Evolutionary conservation across 1,284 basidiomycete species (phyloP), one percentile per base, ranked within the genome.

Genomic region (Ustilago nuda): DNA sequence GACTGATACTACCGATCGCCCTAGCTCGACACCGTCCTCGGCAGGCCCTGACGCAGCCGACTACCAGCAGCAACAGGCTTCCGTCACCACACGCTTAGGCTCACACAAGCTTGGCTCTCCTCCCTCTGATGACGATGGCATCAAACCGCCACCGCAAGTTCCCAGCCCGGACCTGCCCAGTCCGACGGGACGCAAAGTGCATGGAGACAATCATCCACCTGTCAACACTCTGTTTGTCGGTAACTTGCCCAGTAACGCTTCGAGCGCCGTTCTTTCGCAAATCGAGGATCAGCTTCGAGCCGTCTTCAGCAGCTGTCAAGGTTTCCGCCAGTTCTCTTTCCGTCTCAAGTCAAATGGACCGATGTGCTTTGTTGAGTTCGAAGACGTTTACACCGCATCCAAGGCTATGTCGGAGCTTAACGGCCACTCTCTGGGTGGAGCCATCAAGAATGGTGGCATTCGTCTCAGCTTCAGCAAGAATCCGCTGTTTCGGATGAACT

Each of bases 311-410:
- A 89, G 89, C 41, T 91, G 91, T 48, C 89, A 90, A 1, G 95
- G 95, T 4, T 99, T 92, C 87, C 92, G 94, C 65, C 93, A 95
- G 82, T 89, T 99, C 78, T 95, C 92, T 81, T 98, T 95, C 88
- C 89, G 94, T 66, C 94, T 96, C 85, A 99, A 99, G 88, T 93
- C 90, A 84, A 95, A 95, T 79, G 94, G 95, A 1, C 94, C 95
- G 4, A 97, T 97, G 95, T 98, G 95, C 86, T 97, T 98, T 66
- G 79, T 85, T 50, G 85, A 96, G 92, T 98, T 98, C 80, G 94
- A 96, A 74, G 94, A 95, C 84, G 94, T 98, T 27, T 87, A 89
- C 11, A 91, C 89, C 81, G 96, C 95, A 3, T 91, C 93, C 4
- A 91, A 90, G 85, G 93, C 95, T 15, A 89, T 98, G 85, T 91